Percentiles rank a stretch among this genome's conserved stretches.
These are phyloP conservation scores for Neonectria sp. DNA, from an alignment of 2,329 filamentous ascomycete species.

Conservation along the genomic window DNA sequence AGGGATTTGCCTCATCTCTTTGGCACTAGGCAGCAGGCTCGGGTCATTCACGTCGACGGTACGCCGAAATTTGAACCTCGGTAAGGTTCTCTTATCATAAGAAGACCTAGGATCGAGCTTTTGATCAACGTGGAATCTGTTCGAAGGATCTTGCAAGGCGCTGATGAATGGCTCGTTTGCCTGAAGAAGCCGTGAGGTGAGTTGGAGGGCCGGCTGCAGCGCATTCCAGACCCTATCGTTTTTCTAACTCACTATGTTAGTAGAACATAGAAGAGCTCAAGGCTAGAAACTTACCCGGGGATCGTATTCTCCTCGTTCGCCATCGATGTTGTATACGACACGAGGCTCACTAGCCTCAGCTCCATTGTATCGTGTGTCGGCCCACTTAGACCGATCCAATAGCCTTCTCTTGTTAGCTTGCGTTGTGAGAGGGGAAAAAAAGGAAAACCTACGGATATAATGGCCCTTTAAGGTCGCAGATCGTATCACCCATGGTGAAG, in stretches of 20 bases:
- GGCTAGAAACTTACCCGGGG: slow-evolving; percentile 36
- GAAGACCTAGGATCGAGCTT: slow-evolving; percentile 16
- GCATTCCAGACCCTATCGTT: slow-evolving; percentile 49
- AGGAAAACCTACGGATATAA: slow-evolving; percentile 41
- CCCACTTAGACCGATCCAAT: slow-evolving; percentile 33
- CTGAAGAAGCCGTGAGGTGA: slow-evolving; percentile 44
- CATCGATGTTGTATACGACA: slow-evolving; percentile 41
- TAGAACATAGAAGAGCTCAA: neutral
- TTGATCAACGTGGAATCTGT: slow-evolving; percentile 37
- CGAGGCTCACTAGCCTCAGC: neutral
- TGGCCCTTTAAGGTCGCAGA: slow-evolving; percentile 36
- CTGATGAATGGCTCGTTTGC: slow-evolving; percentile 38
- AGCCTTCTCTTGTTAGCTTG: slow-evolving; percentile 29
- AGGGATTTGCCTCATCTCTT: slow-evolving; percentile 8
- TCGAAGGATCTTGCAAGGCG: slow-evolving; percentile 44
- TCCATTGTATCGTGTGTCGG: slow-evolving; percentile 10
- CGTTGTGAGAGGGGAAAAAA: no score
- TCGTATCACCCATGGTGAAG: slow-evolving; percentile 37
- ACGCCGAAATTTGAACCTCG: slow-evolving; percentile 29
- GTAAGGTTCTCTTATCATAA: neutral
- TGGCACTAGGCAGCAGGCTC: slow-evolving; percentile 18
- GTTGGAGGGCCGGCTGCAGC: slow-evolving; percentile 48
- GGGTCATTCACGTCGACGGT: slow-evolving; percentile 15
- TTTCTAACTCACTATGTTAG: slow-evolving; percentile 16
- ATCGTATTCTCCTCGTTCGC: slow-evolving; percentile 44